Conservation (phyloP, 2,329 filamentous ascomycete species). For the Amylocarpus encephaloides region DNA sequence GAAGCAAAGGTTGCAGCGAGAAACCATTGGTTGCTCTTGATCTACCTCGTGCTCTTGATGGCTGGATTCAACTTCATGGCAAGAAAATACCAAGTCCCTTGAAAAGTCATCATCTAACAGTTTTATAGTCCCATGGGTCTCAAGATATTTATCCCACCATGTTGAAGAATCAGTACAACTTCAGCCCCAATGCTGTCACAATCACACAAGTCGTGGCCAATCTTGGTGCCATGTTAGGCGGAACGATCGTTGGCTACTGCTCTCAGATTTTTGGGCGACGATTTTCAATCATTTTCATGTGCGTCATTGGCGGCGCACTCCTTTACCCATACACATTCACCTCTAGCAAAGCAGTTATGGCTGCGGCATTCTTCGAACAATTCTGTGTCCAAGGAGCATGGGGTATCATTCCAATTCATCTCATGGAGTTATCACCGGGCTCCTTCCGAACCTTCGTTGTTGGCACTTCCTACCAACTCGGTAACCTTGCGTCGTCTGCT, state of each 20-base stretch:
- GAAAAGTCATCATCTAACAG: slow-evolving; percentile 33
- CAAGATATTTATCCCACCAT: slow-evolving; percentile 55
- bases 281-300: slow-evolving; percentile 59
- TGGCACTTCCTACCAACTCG: slow-evolving; percentile 66
- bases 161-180: slow-evolving; percentile 48
- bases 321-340: slow-evolving; percentile 79
- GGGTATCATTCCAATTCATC: slow-evolving; percentile 67
- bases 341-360: slow-evolving; percentile 57
- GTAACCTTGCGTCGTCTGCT: slow-evolving; percentile 68
- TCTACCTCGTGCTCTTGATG: slow-evolving; percentile 82
- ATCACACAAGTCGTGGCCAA: slow-evolving; percentile 69
- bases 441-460: slow-evolving; percentile 67
- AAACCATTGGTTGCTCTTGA: slow-evolving; percentile 72
- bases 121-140: slow-evolving; percentile 31
- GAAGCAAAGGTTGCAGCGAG: slow-evolving; percentile 75
- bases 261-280: slow-evolving; percentile 64
- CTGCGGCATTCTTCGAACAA: slow-evolving; percentile 77
- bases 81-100: slow-evolving; percentile 46
- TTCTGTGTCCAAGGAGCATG: slow-evolving; percentile 73
- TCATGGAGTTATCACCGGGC: slow-evolving; percentile 66
- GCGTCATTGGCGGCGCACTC: slow-evolving; percentile 33
- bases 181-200: slow-evolving; percentile 43
- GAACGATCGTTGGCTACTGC: slow-evolving; percentile 57
- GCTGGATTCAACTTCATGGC: slow-evolving; percentile 90
- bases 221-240: slow-evolving; percentile 61